These are phyloP conservation scores for Lachancea quebecensis DNA, from an alignment of 805 yeast genomes.

Conservation along the genomic window DNA sequence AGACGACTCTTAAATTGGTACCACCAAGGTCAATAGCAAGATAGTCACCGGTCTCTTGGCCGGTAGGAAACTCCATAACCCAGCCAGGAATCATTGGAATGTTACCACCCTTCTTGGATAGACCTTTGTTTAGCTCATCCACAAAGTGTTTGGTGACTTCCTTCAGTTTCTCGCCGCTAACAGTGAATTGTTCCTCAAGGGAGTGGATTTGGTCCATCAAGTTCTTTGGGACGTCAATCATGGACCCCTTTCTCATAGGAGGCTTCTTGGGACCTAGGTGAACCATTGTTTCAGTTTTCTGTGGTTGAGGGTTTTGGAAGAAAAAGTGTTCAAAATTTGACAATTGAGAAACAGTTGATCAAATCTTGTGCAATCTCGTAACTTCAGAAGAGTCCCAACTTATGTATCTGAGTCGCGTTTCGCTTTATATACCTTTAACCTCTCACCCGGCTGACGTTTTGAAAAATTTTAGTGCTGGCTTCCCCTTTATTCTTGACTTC, in stretches of 20 bases:
- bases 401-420: too few relatives aligned
- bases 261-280: constrained; percentile 80
- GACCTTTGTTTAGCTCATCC: constrained; percentile 74
- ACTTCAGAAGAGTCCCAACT: too few relatives aligned
- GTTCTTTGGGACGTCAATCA: constrained; percentile 60
- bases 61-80: constrained; percentile 92
- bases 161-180: constrained; percentile 52
- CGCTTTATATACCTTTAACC: neutral
- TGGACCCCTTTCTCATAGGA: constrained; percentile 65
- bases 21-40: constrained; percentile 97
- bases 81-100: constrained; percentile 97
- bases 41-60: constrained; percentile 82
- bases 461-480: neutral
- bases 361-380: neutral
- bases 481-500: neutral
- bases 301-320: neutral
- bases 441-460: neutral
- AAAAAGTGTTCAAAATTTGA: neutral
- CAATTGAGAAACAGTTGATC: neutral
- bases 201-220: constrained; percentile 51
- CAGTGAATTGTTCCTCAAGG: constrained; percentile 56
- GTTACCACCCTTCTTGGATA: constrained; percentile 67
- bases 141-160: constrained; percentile 70
- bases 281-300: constrained; percentile 45
- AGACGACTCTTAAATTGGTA: constrained; percentile 88